A percentile compares a stretch with the other conserved stretches of the same genome.
These are phyloP conservation scores for Ascochyta rabiei DNA, from an alignment of 2,329 filamentous ascomycete species.

Conservation along the genomic window DNA sequence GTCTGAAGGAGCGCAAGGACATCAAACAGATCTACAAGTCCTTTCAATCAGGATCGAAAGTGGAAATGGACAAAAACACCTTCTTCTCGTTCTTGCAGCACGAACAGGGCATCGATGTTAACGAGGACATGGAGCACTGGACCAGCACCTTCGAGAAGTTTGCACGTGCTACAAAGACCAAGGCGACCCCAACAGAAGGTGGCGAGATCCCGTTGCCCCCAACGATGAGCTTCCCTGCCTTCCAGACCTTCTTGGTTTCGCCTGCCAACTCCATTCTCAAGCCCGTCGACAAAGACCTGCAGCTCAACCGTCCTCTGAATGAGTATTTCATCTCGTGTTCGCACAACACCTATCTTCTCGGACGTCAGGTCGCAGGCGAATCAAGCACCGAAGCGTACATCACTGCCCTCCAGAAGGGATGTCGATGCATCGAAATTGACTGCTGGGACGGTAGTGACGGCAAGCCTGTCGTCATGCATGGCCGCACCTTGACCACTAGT, in stretches of 20 bases:
- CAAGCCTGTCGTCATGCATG: conserved; percentile 88
- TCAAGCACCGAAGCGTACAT: conserved; percentile 98
- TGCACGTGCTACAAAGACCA: conserved; percentile 50
- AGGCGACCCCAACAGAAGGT: conserved; percentile 50
- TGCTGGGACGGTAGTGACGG: conserved; percentile 95
- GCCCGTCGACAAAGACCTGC: conserved; percentile 64
- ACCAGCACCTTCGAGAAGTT: conserved; percentile 74
- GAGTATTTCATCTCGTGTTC: conserved; percentile 99
- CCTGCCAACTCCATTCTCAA: conserved; percentile 69
- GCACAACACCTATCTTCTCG: conserved; percentile 95
- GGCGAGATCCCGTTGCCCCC: conserved; percentile 51
- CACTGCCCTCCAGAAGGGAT: conserved; percentile 82
- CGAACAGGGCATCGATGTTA: conserved; percentile 77
- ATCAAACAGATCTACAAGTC: conserved; percentile 74
- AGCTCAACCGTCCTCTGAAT: conserved; percentile 83
- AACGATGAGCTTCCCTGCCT: conserved; percentile 77
- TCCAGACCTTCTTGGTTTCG: conserved; percentile 63
- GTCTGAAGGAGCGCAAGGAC: conserved; percentile 84
- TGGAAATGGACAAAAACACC: conserved; percentile 70
- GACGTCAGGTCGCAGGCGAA: conserved; percentile 84
- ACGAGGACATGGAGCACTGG: conserved; percentile 70
- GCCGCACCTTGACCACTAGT: conserved; percentile 83
- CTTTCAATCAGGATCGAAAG: conserved; percentile 60
- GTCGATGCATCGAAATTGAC: conserved; percentile 95
- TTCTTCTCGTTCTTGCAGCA: conserved; percentile 78